phyloP scores from a whole-genome alignment of 345 rosid species.

The Eutrema yunnanense region DNA sequence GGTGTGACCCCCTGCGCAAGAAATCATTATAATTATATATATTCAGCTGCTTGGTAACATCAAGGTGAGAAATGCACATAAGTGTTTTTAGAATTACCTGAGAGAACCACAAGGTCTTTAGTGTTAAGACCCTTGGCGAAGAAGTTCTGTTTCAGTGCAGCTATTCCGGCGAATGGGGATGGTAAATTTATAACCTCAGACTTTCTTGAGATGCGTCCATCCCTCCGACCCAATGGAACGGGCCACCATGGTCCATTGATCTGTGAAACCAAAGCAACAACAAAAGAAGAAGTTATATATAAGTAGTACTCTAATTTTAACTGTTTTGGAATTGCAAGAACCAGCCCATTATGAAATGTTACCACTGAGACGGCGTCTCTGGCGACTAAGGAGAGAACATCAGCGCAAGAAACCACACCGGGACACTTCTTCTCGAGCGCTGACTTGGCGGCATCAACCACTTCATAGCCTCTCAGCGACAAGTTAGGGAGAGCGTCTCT shows the following conservation, averaged over 20 bases:
- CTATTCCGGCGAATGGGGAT: conserved; percentile 34
- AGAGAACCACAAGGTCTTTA: conserved; percentile 50
- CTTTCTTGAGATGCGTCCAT: conserved; percentile 43
- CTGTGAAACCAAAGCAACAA: conserved; percentile 17
- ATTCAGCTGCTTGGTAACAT: neutral
- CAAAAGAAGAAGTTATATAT: neutral
- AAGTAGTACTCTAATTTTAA: neutral
- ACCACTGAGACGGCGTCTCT: conserved; percentile 53
- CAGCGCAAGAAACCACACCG: conserved; percentile 58
- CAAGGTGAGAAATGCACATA: neutral
- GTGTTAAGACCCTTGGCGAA: conserved; percentile 36
- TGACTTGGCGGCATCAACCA: conserved; percentile 41
- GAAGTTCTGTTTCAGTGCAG: conserved; percentile 31
- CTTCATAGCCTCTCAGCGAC: conserved; percentile 42
- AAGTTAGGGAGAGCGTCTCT: conserved; percentile 37
- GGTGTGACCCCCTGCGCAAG: conserved; percentile 50
- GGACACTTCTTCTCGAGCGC: conserved; percentile 38
- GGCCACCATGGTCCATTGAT: conserved; percentile 53
- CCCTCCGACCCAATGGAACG: conserved; percentile 56
- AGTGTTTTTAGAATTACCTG: conserved; percentile 28
- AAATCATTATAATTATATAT: neutral
- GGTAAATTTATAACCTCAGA: conserved; percentile 35
- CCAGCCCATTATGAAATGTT: neutral
- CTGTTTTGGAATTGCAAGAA: neutral
- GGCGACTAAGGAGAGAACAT: conserved; percentile 51